Base-by-base conservation (phyloP, 257 asterid species). In the Rubia yunnanensis region DNA sequence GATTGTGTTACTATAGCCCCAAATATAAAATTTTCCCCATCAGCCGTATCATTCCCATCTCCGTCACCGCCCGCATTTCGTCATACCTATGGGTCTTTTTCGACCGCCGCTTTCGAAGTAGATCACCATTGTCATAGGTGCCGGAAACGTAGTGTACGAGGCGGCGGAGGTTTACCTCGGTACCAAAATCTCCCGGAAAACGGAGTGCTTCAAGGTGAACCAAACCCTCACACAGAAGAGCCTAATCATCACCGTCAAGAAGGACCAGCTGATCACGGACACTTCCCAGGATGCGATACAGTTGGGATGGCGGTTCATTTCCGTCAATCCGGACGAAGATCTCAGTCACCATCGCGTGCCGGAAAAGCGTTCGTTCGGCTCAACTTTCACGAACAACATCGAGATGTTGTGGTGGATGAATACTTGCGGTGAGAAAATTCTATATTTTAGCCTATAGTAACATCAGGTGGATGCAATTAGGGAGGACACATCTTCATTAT, bases 91-190 rank as follows among this genome's bases (percentile, higher is more conserved):
- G 4, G 78, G 73, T 44, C 69, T 80, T n/a, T 77, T 81, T 73
- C 36, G 44, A 14, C 15, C 74, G 7, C 77, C 69, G 4, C 31
- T 34, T 0, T 34, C 86, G 3, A 60, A 72, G 32, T 77, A 75
- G 54, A 73, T 77, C 55, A 90, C 95, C 0, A 65, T 90, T 68
- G 79, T 86, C 28, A 76, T 90, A 17, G 96, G 88, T 69, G 94
- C 67, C 34, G 76, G 85, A 31, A 90, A 87, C 72, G 83, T 87
- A 26, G 69, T 85, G 62, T 87, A 82, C 70, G 95, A 87, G 41
- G 87, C 92, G 1, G 90, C 95, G 0, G 96, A 90, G 54, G 63
- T 80, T 10, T 87, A 87, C 72, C 92, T 87, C 41, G 76, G 87
- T 10, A 79, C 92, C 1, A 78, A 64, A 26, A 82, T 85, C 73